Conservation (phyloP, 257 asterid species). For the Solanum bulbocastanum region DNA sequence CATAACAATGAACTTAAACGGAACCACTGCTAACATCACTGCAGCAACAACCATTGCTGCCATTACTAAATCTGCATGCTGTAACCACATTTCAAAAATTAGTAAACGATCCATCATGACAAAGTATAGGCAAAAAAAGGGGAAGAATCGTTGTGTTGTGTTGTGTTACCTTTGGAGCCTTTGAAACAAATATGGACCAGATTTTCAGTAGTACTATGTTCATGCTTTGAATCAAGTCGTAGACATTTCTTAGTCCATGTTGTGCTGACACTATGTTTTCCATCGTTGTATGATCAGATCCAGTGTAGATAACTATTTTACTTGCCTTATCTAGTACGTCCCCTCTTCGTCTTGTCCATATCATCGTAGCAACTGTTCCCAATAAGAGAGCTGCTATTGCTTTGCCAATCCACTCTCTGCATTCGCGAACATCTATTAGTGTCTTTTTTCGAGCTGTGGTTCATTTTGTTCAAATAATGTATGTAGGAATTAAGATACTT, state of each 20-base stretch:
- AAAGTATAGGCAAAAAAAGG: background rate
- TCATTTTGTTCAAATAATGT: background rate
- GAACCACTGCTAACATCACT: conserved; percentile 36
- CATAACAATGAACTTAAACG: conserved; percentile 51
- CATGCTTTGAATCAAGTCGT: conserved; percentile 46
- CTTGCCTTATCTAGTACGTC: conserved; percentile 10
- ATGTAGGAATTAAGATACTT: conserved; percentile 5
- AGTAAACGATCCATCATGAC: background rate
- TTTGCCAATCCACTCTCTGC: conserved; percentile 70
- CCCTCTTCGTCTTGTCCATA: conserved; percentile 23
- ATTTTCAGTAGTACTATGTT: conserved; percentile 58
- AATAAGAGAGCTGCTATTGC: conserved; percentile 46
- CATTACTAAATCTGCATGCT: conserved; percentile 75
- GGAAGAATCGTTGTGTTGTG: background rate
- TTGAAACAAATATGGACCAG: conserved; percentile 54
- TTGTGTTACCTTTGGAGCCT: conserved; percentile 63
- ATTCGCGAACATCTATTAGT: background rate
- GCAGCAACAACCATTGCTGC: conserved; percentile 21
- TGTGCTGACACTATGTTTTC: conserved; percentile 85
- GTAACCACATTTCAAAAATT: background rate
- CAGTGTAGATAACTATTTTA: conserved; percentile 42
- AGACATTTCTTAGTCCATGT: conserved; percentile 51
- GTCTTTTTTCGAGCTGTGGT: background rate
- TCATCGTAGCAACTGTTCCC: conserved; percentile 39
- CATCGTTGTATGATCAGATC: conserved; percentile 58